These are phyloP conservation scores for Pyracantha coccinea DNA, from an alignment of 331 rosid species.

Conservation along the genomic window DNA sequence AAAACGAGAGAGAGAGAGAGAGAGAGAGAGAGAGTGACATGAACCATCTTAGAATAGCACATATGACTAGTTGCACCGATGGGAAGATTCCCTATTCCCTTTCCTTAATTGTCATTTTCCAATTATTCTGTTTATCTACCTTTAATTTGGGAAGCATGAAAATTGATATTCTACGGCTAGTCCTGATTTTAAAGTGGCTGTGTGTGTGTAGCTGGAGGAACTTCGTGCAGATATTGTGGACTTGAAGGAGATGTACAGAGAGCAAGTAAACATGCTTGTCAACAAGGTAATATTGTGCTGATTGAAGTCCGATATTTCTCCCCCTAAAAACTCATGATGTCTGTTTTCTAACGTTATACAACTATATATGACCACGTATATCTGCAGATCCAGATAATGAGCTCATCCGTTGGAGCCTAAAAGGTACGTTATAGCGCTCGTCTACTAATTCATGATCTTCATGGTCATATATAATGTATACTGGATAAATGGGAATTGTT, in stretches of 20 bases:
- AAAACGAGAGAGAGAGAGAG: background rate
- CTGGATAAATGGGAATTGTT: conserved; percentile 13
- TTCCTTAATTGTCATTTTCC: background rate
- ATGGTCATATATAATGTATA: conserved; percentile 3
- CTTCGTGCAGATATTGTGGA: conserved; percentile 97
- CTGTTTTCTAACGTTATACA: background rate
- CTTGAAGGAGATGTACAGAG: conserved; percentile 99
- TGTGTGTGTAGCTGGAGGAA: conserved; percentile 80
- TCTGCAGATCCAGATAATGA: conserved; percentile 72
- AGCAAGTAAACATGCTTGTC: conserved; percentile 94
- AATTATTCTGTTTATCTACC: background rate
- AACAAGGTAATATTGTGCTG: conserved; percentile 52
- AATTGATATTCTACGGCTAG: background rate
- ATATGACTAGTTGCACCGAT: background rate
- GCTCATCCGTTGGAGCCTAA: conserved; percentile 32
- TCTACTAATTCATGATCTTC: background rate
- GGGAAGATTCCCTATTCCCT: background rate
- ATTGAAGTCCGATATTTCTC: background rate
- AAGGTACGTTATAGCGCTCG: background rate
- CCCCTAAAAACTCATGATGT: background rate
- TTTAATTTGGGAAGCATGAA: background rate
- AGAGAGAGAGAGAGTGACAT: background rate
- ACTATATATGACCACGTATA: background rate
- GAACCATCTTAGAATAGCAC: background rate
- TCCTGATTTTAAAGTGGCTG: conserved; percentile 5